These are phyloP conservation scores for Acorus calamus DNA, from an alignment of 106 monocot genomes.

Conservation along the genomic window DNA sequence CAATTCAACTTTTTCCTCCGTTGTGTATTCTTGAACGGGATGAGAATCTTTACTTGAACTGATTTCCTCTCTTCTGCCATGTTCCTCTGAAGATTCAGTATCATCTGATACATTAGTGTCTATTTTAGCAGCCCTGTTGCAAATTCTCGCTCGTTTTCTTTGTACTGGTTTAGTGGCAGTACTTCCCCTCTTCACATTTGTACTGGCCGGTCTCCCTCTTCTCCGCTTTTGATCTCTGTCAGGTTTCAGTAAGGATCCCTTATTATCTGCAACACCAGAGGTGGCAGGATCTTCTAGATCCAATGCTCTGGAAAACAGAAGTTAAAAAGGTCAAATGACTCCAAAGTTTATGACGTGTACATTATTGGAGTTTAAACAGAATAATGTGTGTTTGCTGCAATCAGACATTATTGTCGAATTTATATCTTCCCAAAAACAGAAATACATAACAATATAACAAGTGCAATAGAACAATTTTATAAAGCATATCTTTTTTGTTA, in stretches of 20 bases:
- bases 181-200: constrained; percentile 18
- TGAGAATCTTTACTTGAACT: constrained; percentile 1
- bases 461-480: neutral
- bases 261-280: constrained; percentile 9
- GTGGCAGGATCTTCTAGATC: constrained; percentile 7
- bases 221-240: constrained; percentile 28
- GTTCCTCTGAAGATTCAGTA: constrained; percentile 14
- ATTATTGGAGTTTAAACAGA: too few species aligned
- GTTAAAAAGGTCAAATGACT: neutral
- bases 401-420: too few species aligned
- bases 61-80: neutral
- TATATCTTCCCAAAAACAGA: neutral
- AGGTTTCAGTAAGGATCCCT: constrained; percentile 1
- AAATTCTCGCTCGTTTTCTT: constrained; percentile 44
- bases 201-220: constrained; percentile 38
- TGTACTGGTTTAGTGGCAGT: constrained; percentile 18
- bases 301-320: constrained; percentile 12
- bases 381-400: too few species aligned
- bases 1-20: neutral
- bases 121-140: constrained; percentile 35
- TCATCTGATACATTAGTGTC: constrained; percentile 29
- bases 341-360: neutral
- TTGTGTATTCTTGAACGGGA: neutral
- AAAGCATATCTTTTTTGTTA: neutral
- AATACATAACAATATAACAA: neutral